A percentile compares a stretch with the other conserved stretches of the same genome.
These are phyloP conservation scores for Canariomyces notabilis DNA, from an alignment of 2,329 filamentous ascomycete species.

Conservation along the genomic window DNA sequence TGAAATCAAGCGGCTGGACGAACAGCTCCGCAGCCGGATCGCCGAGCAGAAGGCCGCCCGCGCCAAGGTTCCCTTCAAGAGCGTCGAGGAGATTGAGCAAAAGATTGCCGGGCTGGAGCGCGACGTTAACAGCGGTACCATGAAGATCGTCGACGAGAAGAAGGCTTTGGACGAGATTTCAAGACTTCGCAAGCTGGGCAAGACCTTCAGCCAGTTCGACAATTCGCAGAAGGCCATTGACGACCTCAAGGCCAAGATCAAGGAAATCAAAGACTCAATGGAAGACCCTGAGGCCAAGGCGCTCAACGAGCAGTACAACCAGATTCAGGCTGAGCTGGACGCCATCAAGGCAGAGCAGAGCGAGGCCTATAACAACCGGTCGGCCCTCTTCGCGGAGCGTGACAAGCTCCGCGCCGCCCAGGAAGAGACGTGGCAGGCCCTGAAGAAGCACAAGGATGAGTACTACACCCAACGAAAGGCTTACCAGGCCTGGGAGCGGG, in stretches of 20 bases:
- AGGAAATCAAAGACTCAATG: conserved; percentile 80
- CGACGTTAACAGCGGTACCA: conserved; percentile 79
- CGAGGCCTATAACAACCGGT: conserved; percentile 81
- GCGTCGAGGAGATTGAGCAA: conserved; percentile 76
- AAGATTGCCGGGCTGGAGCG: conserved; percentile 77
- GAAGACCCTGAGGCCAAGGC: conserved; percentile 90
- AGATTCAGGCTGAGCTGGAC: conserved; percentile 83
- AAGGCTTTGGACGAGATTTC: conserved; percentile 83
- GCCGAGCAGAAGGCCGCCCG: conserved; percentile 82
- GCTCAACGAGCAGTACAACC: conserved; percentile 77
- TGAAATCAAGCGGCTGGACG: conserved; percentile 87
- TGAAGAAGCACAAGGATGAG: conserved; percentile 84
- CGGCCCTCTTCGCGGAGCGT: conserved; percentile 77
- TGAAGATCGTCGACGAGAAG: conserved; percentile 97
- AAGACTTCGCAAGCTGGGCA: conserved; percentile 79
- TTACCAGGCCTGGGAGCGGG: conserved; percentile 76
- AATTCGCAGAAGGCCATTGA: conserved; percentile 84
- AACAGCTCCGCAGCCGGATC: conserved; percentile 79
- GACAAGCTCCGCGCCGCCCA: conserved; percentile 79
- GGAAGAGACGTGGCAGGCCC: conserved; percentile 75
- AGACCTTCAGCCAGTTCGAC: conserved; percentile 83
- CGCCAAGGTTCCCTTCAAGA: conserved; percentile 79
- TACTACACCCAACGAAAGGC: conserved; percentile 81
- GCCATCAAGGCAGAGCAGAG: conserved; percentile 89
- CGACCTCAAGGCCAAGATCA: conserved; percentile 78